These are phyloP conservation scores for Tylopilus rubrobrunneus DNA, from an alignment of 768 basidiomycete genomes.

Conservation along the genomic window DNA sequence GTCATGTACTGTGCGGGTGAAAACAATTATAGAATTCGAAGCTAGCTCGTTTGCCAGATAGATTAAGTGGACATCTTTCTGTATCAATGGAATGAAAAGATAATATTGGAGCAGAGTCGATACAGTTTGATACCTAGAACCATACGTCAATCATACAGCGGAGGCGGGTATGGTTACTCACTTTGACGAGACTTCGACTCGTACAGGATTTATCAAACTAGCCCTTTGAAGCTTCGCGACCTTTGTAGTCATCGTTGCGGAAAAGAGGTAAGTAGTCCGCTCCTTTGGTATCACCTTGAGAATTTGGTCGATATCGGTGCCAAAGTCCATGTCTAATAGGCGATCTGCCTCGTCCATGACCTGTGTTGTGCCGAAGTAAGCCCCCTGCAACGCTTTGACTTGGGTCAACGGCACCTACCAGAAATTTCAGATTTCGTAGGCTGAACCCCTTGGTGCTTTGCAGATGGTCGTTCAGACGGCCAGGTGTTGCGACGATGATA, in stretches of 20 bases:
- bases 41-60: constrained; percentile 86
- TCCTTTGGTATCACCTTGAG: constrained; percentile 93
- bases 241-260: constrained; percentile 98
- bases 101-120: constrained; percentile 95
- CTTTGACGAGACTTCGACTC: constrained; percentile 93
- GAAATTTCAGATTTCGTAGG: constrained; percentile 76
- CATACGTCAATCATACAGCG: neutral
- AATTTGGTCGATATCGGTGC: constrained; percentile 92
- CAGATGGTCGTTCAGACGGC: constrained; percentile 87
- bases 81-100: constrained; percentile 84
- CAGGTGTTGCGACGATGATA: constrained; percentile 92
- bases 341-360: constrained; percentile 98
- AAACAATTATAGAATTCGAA: constrained; percentile 92
- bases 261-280: constrained; percentile 93
- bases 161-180: constrained; percentile 35
- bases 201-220: constrained; percentile 88
- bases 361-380: constrained; percentile 37
- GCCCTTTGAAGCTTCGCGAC: constrained; percentile 95
- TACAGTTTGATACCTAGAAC: constrained; percentile 87
- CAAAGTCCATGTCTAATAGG: constrained; percentile 94
- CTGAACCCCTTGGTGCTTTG: constrained; percentile 98
- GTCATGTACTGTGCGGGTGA: constrained; percentile 93
- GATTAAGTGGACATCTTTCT: constrained; percentile 89
- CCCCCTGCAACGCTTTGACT: neutral
- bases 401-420: constrained; percentile 49